phyloP scores from a whole-genome alignment of 805 yeast genomes.

The Wickerhamiella cacticola region DNA sequence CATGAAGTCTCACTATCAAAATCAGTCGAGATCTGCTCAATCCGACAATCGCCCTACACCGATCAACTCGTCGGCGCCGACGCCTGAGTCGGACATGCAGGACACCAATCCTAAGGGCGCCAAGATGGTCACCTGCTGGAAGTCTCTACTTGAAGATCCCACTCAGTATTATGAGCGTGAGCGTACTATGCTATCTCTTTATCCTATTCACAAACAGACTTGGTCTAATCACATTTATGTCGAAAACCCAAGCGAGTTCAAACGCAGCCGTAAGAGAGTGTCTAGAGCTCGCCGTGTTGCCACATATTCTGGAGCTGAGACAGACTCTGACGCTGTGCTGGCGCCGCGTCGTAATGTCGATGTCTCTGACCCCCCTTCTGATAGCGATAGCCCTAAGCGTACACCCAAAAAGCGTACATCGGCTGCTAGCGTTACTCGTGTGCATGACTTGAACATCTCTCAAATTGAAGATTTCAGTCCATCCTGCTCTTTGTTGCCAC shows the following conservation, averaged over 20 bases:
- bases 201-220: slow-evolving; percentile 26
- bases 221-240: slow-evolving; percentile 24
- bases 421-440: slow-evolving; percentile 19
- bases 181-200: slow-evolving; percentile 24
- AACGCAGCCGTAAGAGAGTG: slow-evolving; percentile 13
- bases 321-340: slow-evolving; percentile 7
- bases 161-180: slow-evolving; percentile 25
- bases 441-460: slow-evolving; percentile 30
- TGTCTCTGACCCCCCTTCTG: slow-evolving; percentile 6
- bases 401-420: slow-evolving; percentile 12
- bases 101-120: slow-evolving; percentile 8
- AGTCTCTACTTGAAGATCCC: slow-evolving; percentile 24
- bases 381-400: slow-evolving; percentile 8
- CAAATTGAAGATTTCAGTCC: slow-evolving; percentile 76
- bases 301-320: background rate
- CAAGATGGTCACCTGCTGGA: slow-evolving; percentile 27
- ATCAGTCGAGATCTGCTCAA: background rate
- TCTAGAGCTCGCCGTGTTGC: slow-evolving; percentile 13
- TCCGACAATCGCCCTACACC: background rate
- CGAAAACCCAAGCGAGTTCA: slow-evolving; percentile 13
- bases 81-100: background rate
- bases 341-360: slow-evolving; percentile 8
- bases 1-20: slow-evolving; percentile 1
- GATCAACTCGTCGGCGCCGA: background rate
- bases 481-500: slow-evolving; percentile 48